A percentile compares a stretch with the other conserved stretches of the same genome.
Conservation (phyloP, 768 basidiomycete genomes). For the Suillus cothurnatus region DNA sequence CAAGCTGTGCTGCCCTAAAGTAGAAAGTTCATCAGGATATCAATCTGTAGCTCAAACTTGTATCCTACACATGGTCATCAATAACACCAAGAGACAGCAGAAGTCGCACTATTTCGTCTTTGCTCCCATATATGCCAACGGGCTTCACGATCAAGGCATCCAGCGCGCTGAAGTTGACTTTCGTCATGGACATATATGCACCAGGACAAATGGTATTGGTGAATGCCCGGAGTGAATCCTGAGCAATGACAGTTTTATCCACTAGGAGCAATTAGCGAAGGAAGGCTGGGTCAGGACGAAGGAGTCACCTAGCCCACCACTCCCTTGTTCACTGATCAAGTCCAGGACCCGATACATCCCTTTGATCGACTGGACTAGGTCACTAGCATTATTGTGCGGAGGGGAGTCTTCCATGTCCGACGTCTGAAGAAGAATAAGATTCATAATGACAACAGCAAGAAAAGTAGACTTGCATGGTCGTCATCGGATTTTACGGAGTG, state of each 20-base stretch:
- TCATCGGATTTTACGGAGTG: neutral
- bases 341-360: slow-evolving; percentile 57
- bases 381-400: slow-evolving; percentile 17
- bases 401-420: slow-evolving; percentile 13
- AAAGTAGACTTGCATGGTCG: neutral
- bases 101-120: slow-evolving; percentile 49
- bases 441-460: neutral
- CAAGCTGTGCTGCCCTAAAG: slow-evolving; percentile 11
- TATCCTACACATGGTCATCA: slow-evolving; percentile 43
- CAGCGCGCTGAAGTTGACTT: slow-evolving; percentile 55
- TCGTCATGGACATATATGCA: slow-evolving; percentile 55
- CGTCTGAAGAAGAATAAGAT: slow-evolving; percentile 19
- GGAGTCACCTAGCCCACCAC: slow-evolving; percentile 50
- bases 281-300: neutral
- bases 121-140: slow-evolving; percentile 60
- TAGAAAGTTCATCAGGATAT: slow-evolving; percentile 5
- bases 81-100: slow-evolving; percentile 39
- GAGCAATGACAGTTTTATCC: slow-evolving; percentile 63
- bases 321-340: slow-evolving; percentile 52
- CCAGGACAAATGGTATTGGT: slow-evolving; percentile 53
- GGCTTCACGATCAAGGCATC: slow-evolving; percentile 50
- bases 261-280: slow-evolving; percentile 35
- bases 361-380: slow-evolving; percentile 34
- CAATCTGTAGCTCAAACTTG: neutral
- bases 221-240: slow-evolving; percentile 48